These are phyloP conservation scores for Xanthoceras sorbifolium DNA, from an alignment of 345 rosid genomes.

Conservation along the genomic window DNA sequence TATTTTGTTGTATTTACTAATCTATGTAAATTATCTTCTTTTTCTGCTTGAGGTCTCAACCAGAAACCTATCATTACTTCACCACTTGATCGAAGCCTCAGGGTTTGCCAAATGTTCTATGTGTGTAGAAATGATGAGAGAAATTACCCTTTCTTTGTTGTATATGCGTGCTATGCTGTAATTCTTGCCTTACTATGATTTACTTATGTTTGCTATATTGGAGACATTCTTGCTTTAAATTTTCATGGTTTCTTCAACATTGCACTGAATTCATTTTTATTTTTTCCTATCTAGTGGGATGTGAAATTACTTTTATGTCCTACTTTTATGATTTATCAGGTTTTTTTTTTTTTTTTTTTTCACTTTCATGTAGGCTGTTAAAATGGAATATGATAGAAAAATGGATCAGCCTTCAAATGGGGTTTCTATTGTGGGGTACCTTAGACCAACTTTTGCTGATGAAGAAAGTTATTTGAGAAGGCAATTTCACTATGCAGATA, in stretches of 20 bases:
- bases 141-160: not conserved
- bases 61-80: not conserved
- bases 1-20: not conserved
- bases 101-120: not conserved
- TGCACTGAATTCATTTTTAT: not conserved
- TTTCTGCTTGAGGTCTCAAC: not conserved
- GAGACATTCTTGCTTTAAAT: not conserved
- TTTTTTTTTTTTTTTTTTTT: conserved; percentile 18
- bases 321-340: not conserved
- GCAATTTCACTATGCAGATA: conserved; percentile 56
- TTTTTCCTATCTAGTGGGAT: not conserved
- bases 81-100: not conserved
- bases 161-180: not conserved
- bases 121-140: not conserved
- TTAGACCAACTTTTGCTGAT: conserved; percentile 76
- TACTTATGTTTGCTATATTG: not conserved
- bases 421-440: conserved; percentile 81
- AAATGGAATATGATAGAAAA: conserved; percentile 53
- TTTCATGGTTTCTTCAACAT: not conserved
- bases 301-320: not conserved
- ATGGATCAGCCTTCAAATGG: conserved; percentile 90
- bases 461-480: conserved; percentile 77
- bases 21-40: not conserved
- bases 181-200: not conserved
- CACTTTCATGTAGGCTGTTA: conserved; percentile 51